These are phyloP conservation scores for Spongispora temasekensis DNA, from an alignment of 1,284 basidiomycete genomes.

Conservation along the genomic window DNA sequence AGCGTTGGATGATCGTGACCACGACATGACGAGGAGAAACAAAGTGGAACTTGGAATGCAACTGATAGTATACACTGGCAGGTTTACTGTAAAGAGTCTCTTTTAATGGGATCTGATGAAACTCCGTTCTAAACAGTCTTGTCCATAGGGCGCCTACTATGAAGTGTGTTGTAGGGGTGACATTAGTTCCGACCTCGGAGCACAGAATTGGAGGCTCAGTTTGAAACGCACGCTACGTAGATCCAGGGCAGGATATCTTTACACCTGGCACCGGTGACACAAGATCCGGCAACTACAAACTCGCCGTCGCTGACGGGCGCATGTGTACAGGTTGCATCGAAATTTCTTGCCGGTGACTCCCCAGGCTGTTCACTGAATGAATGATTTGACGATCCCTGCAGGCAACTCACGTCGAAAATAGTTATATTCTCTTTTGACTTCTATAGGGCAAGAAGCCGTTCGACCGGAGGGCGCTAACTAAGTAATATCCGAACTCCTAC, in stretches of 20 bases:
- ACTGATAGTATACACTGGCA: no score
- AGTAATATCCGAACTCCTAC: conserved; percentile 28
- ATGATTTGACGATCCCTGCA: conserved; percentile 30
- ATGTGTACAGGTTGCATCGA: conserved; percentile 10
- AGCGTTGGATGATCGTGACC: conserved; percentile 10
- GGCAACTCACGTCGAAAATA: conserved; percentile 27
- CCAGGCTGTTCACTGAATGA: conserved; percentile 19
- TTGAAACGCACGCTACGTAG: conserved; percentile 12
- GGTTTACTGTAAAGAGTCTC: not conserved
- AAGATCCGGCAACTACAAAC: conserved; percentile 14
- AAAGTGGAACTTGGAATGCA: conserved; percentile 5
- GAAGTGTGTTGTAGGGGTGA: not conserved
- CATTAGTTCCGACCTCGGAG: conserved; percentile 1
- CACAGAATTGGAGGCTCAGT: conserved; percentile 7
- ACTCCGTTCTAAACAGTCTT: conserved; percentile 33
- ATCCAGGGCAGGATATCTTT: conserved; percentile 3
- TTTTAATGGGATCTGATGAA: conserved; percentile 34
- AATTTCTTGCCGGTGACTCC: conserved; percentile 12
- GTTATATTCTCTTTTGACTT: conserved; percentile 10
- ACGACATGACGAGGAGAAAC: conserved; percentile 22
- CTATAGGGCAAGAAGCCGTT: conserved; percentile 9
- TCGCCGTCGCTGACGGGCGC: conserved; percentile 16
- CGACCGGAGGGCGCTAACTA: conserved; percentile 10
- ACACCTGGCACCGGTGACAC: not conserved
- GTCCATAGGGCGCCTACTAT: conserved; percentile 6